These are phyloP conservation scores for Allium sativum DNA, from an alignment of 106 monocot species.

Conservation along the genomic window DNA sequence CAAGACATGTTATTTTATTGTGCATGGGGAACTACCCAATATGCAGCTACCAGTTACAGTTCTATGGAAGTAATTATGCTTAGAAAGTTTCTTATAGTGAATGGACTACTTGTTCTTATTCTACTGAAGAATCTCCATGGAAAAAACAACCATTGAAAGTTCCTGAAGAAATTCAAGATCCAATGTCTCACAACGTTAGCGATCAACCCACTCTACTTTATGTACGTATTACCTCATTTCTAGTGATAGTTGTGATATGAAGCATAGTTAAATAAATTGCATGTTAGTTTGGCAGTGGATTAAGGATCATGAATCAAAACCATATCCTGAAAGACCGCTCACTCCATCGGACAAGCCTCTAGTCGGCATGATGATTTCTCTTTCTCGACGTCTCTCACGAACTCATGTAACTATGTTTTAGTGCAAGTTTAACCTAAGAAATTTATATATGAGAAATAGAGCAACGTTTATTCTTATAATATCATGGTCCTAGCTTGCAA, in stretches of 20 bases:
- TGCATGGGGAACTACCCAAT: slow-evolving; percentile 44
- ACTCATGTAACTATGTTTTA: slow-evolving; percentile 32
- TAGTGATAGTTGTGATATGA: neutral
- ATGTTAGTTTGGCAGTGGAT: slow-evolving; percentile 1
- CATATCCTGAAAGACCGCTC: slow-evolving; percentile 12
- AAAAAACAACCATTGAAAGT: slow-evolving; percentile 25
- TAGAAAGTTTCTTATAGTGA: slow-evolving; percentile 41
- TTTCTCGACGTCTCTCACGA: slow-evolving; percentile 48
- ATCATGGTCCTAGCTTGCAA: neutral
- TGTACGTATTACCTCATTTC: neutral
- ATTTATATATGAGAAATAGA: too few relatives aligned
- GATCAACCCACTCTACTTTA: too few relatives aligned
- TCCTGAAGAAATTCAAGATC: slow-evolving; percentile 39
- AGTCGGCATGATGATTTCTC: slow-evolving; percentile 36
- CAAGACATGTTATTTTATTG: slow-evolving; percentile 72
- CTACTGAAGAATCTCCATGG: slow-evolving; percentile 29
- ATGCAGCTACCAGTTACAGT: slow-evolving; percentile 42
- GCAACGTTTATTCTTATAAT: neutral
- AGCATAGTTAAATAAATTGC: neutral
- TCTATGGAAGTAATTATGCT: slow-evolving; percentile 34
- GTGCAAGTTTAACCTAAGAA: too few relatives aligned
- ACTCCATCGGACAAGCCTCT: slow-evolving; percentile 35
- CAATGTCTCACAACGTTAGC: slow-evolving; percentile 32
- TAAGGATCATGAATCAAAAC: slow-evolving; percentile 6
- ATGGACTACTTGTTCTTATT: slow-evolving; percentile 48